These are phyloP conservation scores for Metschnikowia lunata DNA, from an alignment of 805 yeast genomes.

Conservation along the genomic window DNA sequence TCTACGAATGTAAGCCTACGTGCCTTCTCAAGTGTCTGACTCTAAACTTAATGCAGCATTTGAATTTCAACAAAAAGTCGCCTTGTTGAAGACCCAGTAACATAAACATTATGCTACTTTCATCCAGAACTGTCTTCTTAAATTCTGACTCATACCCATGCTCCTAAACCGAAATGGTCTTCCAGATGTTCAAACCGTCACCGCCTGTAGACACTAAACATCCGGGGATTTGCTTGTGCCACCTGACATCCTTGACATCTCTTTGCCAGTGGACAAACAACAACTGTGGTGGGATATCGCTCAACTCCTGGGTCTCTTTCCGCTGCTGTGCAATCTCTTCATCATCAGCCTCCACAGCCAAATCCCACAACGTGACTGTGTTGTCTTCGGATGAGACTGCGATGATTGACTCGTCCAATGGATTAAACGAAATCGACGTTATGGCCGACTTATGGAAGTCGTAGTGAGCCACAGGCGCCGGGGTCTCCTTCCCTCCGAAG, in stretches of 20 bases:
- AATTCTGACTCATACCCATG: not conserved
- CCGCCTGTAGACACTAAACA: constrained; percentile 91
- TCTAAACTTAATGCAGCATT: too few relatives aligned
- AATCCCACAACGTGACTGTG: constrained; percentile 96
- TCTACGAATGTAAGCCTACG: too few relatives aligned
- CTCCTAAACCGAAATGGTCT: constrained; percentile 84
- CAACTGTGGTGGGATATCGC: constrained; percentile 91
- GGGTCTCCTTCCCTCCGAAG: constrained; percentile 51
- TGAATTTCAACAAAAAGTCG: too few relatives aligned
- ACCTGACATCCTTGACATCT: constrained; percentile 95
- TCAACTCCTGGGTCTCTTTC: constrained; percentile 70
- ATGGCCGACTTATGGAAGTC: constrained; percentile 92
- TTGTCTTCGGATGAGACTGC: constrained; percentile 97
- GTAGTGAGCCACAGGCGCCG: constrained; percentile 88
- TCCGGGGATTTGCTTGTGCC: constrained; percentile 98
- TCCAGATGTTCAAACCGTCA: constrained; percentile 93
- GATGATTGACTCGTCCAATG: constrained; percentile 89
- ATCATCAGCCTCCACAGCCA: constrained; percentile 96
- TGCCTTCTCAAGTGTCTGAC: too few relatives aligned
- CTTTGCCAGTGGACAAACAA: constrained; percentile 97
- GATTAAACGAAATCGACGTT: constrained; percentile 92
- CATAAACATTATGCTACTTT: too few relatives aligned
- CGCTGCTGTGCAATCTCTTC: constrained; percentile 89
- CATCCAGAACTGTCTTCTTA: too few relatives aligned
- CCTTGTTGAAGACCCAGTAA: too few relatives aligned